Conservation (phyloP, 495 filamentous ascomycete genomes). For the Tuber umbilicatum region DNA sequence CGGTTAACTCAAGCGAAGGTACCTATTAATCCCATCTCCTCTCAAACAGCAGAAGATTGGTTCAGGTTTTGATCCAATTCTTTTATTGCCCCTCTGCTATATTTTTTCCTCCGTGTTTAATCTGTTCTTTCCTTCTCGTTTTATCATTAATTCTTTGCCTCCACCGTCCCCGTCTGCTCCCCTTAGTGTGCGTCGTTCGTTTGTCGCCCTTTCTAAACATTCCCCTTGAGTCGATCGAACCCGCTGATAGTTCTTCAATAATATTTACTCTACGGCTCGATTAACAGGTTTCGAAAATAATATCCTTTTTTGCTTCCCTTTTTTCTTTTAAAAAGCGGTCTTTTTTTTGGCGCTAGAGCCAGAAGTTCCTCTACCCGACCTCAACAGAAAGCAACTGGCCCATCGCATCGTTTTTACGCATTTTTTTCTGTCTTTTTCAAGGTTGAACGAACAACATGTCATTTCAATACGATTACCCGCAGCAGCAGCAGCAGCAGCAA, state of each 20-base stretch:
- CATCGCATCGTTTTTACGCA: constrained; percentile 19
- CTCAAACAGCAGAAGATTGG: not conserved
- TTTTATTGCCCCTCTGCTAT: not conserved
- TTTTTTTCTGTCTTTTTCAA: constrained; percentile 20
- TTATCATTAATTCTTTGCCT: not conserved
- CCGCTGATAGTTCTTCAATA: not conserved
- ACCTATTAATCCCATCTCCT: constrained; percentile 11
- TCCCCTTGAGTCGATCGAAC: not conserved
- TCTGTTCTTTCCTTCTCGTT: not conserved
- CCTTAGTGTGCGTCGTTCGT: not conserved
- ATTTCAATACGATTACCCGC: constrained; percentile 56
- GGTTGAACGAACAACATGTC: constrained; percentile 47
- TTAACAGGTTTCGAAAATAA: constrained; percentile 10
- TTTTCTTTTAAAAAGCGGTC: constrained; percentile 31
- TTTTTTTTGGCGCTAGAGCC: constrained; percentile 39
- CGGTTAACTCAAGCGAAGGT: constrained; percentile 34
- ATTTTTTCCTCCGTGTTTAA: not conserved
- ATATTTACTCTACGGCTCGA: constrained; percentile 8
- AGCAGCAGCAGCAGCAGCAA: constrained; percentile 52
- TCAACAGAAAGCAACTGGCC: constrained; percentile 17
- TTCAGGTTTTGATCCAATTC: not conserved
- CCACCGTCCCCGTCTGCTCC: not conserved
- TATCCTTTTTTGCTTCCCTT: constrained; percentile 8
- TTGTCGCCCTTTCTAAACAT: not conserved
- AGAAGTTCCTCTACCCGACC: constrained; percentile 26